Conservation (phyloP, 306 rosid species). For the Castanea crenata region DNA sequence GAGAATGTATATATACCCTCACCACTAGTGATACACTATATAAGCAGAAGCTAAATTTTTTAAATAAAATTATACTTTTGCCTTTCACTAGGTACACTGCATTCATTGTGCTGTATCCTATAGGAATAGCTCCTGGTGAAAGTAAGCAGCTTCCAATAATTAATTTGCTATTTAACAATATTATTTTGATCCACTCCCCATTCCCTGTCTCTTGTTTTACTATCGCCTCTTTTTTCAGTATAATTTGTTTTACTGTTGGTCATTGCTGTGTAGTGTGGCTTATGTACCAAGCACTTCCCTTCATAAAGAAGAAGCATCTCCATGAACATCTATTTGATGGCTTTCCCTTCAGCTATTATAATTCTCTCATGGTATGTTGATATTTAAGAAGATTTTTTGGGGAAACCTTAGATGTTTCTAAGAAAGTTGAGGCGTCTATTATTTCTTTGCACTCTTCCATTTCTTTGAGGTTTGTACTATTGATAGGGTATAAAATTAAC, state of each 20-base stretch:
- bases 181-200: conserved; percentile 14
- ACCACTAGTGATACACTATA: neutral
- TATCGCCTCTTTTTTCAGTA: neutral
- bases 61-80: conserved; percentile 11
- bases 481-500: neutral
- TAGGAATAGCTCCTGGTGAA: conserved; percentile 82
- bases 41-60: neutral
- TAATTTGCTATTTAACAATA: conserved; percentile 5
- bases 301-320: conserved; percentile 58
- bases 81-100: conserved; percentile 74
- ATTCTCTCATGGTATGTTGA: conserved; percentile 60
- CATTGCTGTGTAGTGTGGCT: conserved; percentile 63
- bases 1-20: neutral
- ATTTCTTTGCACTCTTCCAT: neutral
- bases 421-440: neutral
- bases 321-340: conserved; percentile 49
- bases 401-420: neutral
- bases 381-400: neutral
- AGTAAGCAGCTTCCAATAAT: conserved; percentile 51
- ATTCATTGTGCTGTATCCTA: conserved; percentile 76
- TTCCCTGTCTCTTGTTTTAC: conserved; percentile 17
- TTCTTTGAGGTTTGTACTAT: neutral
- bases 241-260: conserved; percentile 26
- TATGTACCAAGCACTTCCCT: conserved; percentile 82
- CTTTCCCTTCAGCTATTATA: conserved; percentile 69